phyloP scores from a whole-genome alignment of 2,329 filamentous ascomycete genomes.

The Trichoderma oligosporum region DNA sequence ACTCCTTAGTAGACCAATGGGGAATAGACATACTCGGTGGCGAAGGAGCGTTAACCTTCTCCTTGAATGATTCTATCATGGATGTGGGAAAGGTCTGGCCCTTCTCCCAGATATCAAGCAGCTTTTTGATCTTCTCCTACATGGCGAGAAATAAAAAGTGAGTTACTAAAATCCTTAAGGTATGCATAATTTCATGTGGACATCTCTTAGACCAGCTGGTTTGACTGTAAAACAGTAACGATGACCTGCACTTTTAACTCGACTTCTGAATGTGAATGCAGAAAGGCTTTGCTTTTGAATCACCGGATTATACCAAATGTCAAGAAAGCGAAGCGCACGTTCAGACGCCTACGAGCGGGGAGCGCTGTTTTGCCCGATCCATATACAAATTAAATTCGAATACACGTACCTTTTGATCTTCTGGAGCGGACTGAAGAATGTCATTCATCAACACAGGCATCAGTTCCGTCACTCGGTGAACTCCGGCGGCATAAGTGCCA shows the following conservation, averaged over 20 bases:
- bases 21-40: constrained; percentile 59
- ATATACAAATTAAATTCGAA: constrained; percentile 19
- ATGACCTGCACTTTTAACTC: constrained; percentile 22
- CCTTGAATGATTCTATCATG: constrained; percentile 78
- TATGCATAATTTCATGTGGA: constrained; percentile 21
- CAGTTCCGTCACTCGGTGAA: constrained; percentile 93
- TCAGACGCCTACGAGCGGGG: constrained; percentile 19
- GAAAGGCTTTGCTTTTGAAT: background rate
- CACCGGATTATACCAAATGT: constrained; percentile 7
- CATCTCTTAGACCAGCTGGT: constrained; percentile 17
- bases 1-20: background rate
- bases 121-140: constrained; percentile 90
- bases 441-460: constrained; percentile 94
- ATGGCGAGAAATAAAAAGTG: constrained; percentile 42
- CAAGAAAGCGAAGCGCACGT: constrained; percentile 9
- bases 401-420: constrained; percentile 92
- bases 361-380: constrained; percentile 11
- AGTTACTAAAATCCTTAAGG: constrained; percentile 33
- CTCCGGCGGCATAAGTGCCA: constrained; percentile 90
- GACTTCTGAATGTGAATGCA: background rate
- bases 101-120: constrained; percentile 97
- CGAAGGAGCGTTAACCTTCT: constrained; percentile 64
- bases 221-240: constrained; percentile 24
- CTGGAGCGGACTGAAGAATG: constrained; percentile 80
- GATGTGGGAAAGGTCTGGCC: constrained; percentile 80